Conservation (phyloP, 2,329 filamentous ascomycete genomes). For the Emmonsiellopsis sp. region DNA sequence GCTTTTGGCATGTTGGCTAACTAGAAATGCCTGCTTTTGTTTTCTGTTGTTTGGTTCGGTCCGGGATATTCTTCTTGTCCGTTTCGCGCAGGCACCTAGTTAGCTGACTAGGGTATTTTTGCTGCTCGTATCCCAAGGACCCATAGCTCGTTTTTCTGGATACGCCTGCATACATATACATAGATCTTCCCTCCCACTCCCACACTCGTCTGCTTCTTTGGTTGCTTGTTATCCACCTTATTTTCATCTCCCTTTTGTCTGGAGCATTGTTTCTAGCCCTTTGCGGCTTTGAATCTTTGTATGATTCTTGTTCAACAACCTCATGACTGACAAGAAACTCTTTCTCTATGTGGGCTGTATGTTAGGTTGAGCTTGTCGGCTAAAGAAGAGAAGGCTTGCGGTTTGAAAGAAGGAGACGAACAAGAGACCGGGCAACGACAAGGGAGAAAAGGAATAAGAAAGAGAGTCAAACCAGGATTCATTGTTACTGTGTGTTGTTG, state of each 20-base stretch:
- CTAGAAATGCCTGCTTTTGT: no score
- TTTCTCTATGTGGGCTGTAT: not conserved
- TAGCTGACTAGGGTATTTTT: not conserved
- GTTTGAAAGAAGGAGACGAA: not conserved
- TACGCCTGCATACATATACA: not conserved
- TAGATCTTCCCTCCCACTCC: not conserved
- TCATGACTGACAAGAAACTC: not conserved
- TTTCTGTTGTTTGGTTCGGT: no score
- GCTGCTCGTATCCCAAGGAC: not conserved
- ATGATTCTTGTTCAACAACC: not conserved
- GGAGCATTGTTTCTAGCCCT: not conserved
- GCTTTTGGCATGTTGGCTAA: no score
- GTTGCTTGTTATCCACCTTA: not conserved
- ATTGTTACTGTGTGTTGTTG: not conserved
- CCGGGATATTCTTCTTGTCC: not conserved
- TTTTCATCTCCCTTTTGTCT: not conserved
- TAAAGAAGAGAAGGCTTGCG: not conserved
- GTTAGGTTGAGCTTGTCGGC: not conserved
- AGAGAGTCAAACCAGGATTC: not conserved
- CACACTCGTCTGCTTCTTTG: no score
- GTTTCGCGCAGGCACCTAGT: not conserved
- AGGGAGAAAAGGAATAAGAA: not conserved
- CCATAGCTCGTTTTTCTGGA: not conserved
- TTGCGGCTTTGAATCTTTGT: not conserved
- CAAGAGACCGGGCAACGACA: not conserved